Conservation (phyloP, 139 green algal genomes). For the Haematococcus sp. region DNA sequence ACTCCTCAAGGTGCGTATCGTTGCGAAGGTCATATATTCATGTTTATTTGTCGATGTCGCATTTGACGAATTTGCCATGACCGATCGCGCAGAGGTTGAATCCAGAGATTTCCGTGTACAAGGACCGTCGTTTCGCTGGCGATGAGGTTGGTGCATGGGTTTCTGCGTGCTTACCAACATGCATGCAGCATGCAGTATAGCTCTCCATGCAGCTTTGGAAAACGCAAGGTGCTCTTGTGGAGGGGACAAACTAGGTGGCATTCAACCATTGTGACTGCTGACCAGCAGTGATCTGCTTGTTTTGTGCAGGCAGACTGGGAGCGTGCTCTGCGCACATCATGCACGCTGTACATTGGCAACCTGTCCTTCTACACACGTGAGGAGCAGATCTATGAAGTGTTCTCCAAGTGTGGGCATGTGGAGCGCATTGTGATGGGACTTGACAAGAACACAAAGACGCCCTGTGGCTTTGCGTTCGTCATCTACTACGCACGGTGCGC, state of each 20-base stretch:
- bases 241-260: background rate
- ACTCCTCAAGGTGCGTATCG: constrained; percentile 4
- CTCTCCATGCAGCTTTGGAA: too few species aligned
- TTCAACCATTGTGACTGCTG: background rate
- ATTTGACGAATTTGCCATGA: background rate
- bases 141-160: constrained; percentile 39
- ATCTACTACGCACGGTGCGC: constrained; percentile 67
- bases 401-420: constrained; percentile 57
- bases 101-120: constrained; percentile 62
- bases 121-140: constrained; percentile 78
- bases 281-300: too few species aligned
- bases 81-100: constrained; percentile 23
- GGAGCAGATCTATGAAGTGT: constrained; percentile 84
- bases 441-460: constrained; percentile 86
- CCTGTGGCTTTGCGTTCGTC: constrained; percentile 98
- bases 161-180: background rate
- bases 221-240: background rate
- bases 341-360: constrained; percentile 97
- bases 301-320: constrained; percentile 90
- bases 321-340: constrained; percentile 61
- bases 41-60: background rate
- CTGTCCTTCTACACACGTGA: constrained; percentile 97
- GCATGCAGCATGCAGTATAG: background rate
- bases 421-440: constrained; percentile 95
- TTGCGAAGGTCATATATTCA: too few species aligned